Percentiles rank a stretch among this genome's conserved stretches.
Conservation (phyloP, 495 filamentous ascomycete genomes). For the Podospora sp. region DNA sequence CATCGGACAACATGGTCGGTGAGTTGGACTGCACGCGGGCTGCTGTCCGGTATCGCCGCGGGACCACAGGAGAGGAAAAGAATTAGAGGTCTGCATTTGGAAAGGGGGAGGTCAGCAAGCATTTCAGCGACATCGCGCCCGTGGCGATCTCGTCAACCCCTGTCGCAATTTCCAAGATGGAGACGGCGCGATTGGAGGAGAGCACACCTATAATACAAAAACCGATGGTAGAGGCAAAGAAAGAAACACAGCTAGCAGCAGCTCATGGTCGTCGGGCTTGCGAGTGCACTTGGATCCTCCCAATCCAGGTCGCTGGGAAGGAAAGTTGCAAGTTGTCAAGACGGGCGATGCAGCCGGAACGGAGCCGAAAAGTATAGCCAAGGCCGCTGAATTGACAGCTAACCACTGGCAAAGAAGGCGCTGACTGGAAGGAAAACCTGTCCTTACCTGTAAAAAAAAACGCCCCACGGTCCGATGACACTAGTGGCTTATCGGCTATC, state of each 20-base stretch:
- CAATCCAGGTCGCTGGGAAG: not conserved
- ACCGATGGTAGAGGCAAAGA: constrained; percentile 8
- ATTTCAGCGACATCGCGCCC: constrained; percentile 12
- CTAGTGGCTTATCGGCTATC: constrained; percentile 6
- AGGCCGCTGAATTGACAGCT: constrained; percentile 18
- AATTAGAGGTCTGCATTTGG: constrained; percentile 31
- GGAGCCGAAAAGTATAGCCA: constrained; percentile 14
- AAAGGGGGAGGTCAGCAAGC: constrained; percentile 24
- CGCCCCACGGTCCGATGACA: constrained; percentile 15
- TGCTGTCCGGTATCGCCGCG: constrained; percentile 29
- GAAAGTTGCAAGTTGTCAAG: constrained; percentile 34
- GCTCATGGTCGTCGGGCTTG: constrained; percentile 23
- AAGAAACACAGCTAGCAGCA: constrained; percentile 21
- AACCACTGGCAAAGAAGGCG: constrained; percentile 2
- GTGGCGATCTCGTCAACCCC: constrained; percentile 10
- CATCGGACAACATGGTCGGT: constrained; percentile 45
- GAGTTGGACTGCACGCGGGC: constrained; percentile 38
- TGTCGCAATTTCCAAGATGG: constrained; percentile 24
- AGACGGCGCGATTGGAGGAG: constrained; percentile 15
- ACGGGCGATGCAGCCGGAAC: constrained; percentile 19
- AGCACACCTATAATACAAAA: constrained; percentile 25
- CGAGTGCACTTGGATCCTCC: constrained; percentile 10
- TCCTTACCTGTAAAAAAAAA: constrained; percentile 26
- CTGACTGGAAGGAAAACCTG: constrained; percentile 29
- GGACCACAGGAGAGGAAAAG: constrained; percentile 27